Base-by-base conservation (phyloP, 768 basidiomycete species). In the Termitomyces bulborhizus region DNA sequence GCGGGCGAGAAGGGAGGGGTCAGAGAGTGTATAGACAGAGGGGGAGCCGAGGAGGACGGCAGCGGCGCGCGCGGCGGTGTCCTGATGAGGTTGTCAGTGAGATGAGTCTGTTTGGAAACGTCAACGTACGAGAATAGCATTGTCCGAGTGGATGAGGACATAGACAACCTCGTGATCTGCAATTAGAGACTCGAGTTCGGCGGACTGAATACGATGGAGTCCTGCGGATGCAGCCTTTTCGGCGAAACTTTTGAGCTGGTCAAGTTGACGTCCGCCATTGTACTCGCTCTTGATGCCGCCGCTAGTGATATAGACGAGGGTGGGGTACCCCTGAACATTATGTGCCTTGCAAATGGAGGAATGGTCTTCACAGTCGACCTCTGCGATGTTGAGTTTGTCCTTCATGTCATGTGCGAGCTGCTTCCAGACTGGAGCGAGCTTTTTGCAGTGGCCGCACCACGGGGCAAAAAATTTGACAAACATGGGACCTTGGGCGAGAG, bases 381-480 rank as follows among this genome's bases (percentile, higher is more conserved):
- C 85, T 2, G 85, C 93, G 8, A 99, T 73, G 39, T 81, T 87
- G 31, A 95, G 73, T 46, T 84, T 84, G 57, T 77, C 73, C 60
- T 86, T 79, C 78, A 95, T 84, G 21, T 73, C 71, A 47, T 71
- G 69, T 0, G 90, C 95, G 3, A 99, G 79, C 47, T 87, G 76
- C 1, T 72, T 73, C 91, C 93, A 98, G 0, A 74, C 78, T 50
- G 86, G 93, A 0, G 91, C 90, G 1, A 98, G 78, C 65, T 91
- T 91, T 73, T 97, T 95, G 80, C 96, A 99, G 71, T 98, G 95
- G 4, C 90, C 90, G 67, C 95, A 98, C 91, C 95, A 98, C 0
- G 95, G 95, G 0, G 94, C 96, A 67, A 81, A 98, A 75, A 90
- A 98, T 60, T 77, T 72, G 65, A 76, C 71, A 71, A 88, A 74